Evolutionary conservation across 2,329 filamentous ascomycete species (phyloP).

Genomic region (Fusarium albosuccineum): DNA sequence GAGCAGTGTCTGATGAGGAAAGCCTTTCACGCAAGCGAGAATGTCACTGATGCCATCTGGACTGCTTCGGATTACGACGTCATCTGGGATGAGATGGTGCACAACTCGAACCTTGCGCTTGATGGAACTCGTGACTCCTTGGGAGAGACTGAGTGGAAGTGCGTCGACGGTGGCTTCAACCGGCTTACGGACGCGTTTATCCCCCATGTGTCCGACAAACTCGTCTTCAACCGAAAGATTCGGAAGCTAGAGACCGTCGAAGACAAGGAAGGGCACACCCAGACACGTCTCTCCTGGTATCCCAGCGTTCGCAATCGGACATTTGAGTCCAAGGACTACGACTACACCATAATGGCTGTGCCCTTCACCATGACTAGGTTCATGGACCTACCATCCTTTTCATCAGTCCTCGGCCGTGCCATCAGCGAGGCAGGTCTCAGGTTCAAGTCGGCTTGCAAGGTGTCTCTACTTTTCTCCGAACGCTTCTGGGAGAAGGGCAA

Average conservation of each 20-base stretch:
- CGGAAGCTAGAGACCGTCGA: not conserved
- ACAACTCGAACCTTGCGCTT: conserved; percentile 27
- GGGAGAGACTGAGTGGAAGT: conserved; percentile 29
- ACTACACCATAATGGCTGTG: conserved; percentile 75
- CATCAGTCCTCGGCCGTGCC: conserved; percentile 13
- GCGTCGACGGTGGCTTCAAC: conserved; percentile 24
- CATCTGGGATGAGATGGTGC: conserved; percentile 31
- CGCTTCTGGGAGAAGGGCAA: conserved; percentile 69
- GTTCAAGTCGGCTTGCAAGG: conserved; percentile 58
- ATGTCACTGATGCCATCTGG: conserved; percentile 20
- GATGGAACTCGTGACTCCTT: conserved; percentile 14
- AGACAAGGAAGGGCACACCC: not conserved
- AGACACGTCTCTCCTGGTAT: conserved; percentile 50
- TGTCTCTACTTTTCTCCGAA: conserved; percentile 63
- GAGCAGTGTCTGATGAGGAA: conserved; percentile 24
- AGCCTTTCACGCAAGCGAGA: conserved; percentile 12
- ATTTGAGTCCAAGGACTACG: conserved; percentile 60
- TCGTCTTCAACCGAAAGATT: conserved; percentile 3
- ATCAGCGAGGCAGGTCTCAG: conserved; percentile 22
- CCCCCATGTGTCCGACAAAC: not conserved
- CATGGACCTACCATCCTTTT: conserved; percentile 66
- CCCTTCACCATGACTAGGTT: conserved; percentile 75
- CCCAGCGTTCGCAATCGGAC: conserved; percentile 61
- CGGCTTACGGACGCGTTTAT: conserved; percentile 10
- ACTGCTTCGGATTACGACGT: conserved; percentile 25